phyloP scores from a whole-genome alignment of 2,329 filamentous ascomycete genomes.

The Scedosporium minutisporum region DNA sequence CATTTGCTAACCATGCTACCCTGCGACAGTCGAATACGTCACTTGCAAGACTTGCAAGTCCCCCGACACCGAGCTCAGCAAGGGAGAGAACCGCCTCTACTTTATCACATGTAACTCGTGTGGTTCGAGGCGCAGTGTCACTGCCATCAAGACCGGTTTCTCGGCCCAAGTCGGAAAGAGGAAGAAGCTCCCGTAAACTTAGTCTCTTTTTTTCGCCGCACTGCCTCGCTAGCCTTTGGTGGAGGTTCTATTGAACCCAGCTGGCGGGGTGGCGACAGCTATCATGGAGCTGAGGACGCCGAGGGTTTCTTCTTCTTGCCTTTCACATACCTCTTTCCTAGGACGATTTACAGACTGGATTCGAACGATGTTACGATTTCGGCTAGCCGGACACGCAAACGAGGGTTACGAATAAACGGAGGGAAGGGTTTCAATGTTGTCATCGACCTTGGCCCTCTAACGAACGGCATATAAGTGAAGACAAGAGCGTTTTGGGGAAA shows the following conservation, averaged over 20 bases:
- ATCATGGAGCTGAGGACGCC: not conserved
- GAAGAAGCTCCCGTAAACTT: constrained; percentile 71
- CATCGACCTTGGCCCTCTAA: not conserved
- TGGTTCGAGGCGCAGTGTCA: constrained; percentile 75
- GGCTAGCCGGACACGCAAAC: not conserved
- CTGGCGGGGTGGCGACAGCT: not conserved
- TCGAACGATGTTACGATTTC: not conserved
- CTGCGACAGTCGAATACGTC: constrained; percentile 71
- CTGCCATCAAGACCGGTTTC: constrained; percentile 99
- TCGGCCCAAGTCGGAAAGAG: constrained; percentile 98
- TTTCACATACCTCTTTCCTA: not conserved
- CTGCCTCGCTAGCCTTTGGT: not conserved
- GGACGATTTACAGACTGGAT: not conserved
- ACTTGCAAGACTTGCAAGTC: constrained; percentile 98
- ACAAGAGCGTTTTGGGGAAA: not conserved
- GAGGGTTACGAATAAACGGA: not conserved
- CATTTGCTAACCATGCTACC: constrained; percentile 18
- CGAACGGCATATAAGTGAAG: not conserved
- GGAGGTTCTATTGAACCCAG: not conserved
- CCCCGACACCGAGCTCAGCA: constrained; percentile 90
- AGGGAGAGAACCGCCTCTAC: constrained; percentile 97
- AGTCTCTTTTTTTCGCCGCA: constrained; percentile 4
- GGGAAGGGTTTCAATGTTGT: not conserved
- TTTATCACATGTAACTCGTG: constrained; percentile 93
- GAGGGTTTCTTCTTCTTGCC: not conserved